Base-by-base conservation (phyloP, 345 rosid genomes). In the Camelina laxa region DNA sequence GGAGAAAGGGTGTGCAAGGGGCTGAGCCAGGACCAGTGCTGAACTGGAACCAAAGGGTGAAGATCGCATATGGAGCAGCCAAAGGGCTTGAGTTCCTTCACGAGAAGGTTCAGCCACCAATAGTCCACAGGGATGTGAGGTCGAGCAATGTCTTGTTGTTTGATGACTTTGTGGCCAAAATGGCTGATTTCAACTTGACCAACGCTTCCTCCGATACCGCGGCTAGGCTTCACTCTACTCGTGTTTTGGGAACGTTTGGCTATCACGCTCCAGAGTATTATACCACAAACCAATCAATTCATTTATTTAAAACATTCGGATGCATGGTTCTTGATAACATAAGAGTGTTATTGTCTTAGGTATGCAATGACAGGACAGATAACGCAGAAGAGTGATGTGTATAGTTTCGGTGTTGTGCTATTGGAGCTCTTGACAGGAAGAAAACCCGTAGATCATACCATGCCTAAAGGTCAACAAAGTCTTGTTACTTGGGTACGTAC, bases 311-410 rank as follows among this genome's bases (percentile, higher is more conserved):
- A 27, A 27, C 30, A 5, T 20, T 41, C n/a, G 3, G n/a, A 31
- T 27, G 2, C 30, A 27, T 11, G 44, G 35, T 60, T 67, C 4
- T 47, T 65, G 53, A 30, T 39, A 58, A 36, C 11, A 9, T 53
- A 68, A 51, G 38, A n/a, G 14, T 16, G 38, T 17, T 67, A 12
- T 67, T 19, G 58, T 55, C 41, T 45, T 81, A 96, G 99, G 85
- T 96, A 96, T 64, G 99, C 99, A n/a, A 96, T 96, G 98, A 96
- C 99, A 19, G 98, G 98, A 45, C 98, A 96, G 63, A 88, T 96
- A 69, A 91, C 98, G 0, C 99, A 91, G 79, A 96, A 96, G 75
- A 96, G 99, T 15, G 98, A 96, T 67, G 98, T 96, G 27, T 96
- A 96, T 74, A 96, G 99, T 82, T 96, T 96, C 9, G 98, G 98